Evolutionary conservation across 2,329 filamentous ascomycete species (phyloP).

Genomic region (Hypoxylon sp.): DNA sequence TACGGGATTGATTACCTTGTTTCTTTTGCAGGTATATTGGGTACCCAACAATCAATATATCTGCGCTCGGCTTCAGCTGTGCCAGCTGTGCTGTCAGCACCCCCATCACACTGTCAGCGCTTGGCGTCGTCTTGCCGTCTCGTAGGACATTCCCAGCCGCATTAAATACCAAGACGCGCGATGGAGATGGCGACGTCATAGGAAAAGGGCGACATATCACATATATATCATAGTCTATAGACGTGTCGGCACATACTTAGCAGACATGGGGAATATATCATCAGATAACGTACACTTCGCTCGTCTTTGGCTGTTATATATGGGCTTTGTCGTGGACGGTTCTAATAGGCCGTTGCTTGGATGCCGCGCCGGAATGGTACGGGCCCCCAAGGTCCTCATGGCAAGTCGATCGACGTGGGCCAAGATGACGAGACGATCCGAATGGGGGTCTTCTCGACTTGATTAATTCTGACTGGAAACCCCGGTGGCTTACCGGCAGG

Average conservation of each 20-base stretch:
- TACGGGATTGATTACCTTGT: conserved; percentile 15
- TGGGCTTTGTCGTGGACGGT: conserved; percentile 6
- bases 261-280: neutral
- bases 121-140: conserved; percentile 16
- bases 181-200: conserved; percentile 9
- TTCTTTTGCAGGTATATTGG: no score
- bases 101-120: conserved; percentile 11
- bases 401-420: conserved; percentile 24
- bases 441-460: conserved; percentile 10
- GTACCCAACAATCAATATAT: conserved; percentile 31
- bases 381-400: neutral
- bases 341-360: neutral
- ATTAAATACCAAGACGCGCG: conserved; percentile 15
- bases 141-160: conserved; percentile 21
- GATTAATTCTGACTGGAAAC: conserved; percentile 3
- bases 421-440: conserved; percentile 15
- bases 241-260: conserved; percentile 10
- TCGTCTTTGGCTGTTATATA: neutral
- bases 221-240: neutral
- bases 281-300: neutral
- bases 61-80: conserved; percentile 18
- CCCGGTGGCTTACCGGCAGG: conserved; percentile 1
- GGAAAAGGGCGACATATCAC: neutral
- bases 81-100: conserved; percentile 22
- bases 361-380: neutral